Evolutionary conservation across 345 rosid genomes (phyloP).

Genomic region (Balakata baccata): DNA sequence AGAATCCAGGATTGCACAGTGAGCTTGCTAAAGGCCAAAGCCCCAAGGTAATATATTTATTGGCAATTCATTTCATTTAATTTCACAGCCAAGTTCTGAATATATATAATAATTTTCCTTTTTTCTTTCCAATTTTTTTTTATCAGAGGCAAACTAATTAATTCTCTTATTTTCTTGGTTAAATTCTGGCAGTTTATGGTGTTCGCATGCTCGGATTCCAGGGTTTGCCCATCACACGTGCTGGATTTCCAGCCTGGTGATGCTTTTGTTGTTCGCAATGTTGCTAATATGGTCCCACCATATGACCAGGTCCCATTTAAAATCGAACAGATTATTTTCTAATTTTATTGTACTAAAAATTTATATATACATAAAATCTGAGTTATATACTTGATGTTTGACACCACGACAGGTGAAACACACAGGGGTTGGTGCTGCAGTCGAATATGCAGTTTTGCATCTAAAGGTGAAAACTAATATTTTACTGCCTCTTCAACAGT

Average conservation of each 20-base stretch:
- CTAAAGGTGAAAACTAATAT: constrained; percentile 55
- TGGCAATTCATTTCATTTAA: no score
- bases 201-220: constrained; percentile 93
- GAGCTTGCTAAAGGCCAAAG: constrained; percentile 87
- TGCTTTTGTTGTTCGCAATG: constrained; percentile 85
- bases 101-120: background rate
- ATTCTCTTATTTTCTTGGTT: background rate
- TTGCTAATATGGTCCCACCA: constrained; percentile 45
- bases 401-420: constrained; percentile 33
- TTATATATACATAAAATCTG: background rate
- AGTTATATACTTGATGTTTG: background rate
- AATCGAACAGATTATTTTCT: no score
- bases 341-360: no score
- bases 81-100: background rate
- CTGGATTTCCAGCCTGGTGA: constrained; percentile 88
- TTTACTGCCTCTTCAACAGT: background rate
- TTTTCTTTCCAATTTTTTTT: background rate
- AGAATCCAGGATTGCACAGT: constrained; percentile 57
- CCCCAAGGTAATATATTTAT: constrained; percentile 53
- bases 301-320: constrained; percentile 18
- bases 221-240: constrained; percentile 93
- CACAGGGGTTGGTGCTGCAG: constrained; percentile 73
- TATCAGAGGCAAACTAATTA: background rate
- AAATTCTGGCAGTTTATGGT: constrained; percentile 64
- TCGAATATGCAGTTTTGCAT: constrained; percentile 91